A percentile compares a stretch with the other conserved stretches of the same genome.
phyloP scores from a whole-genome alignment of 441 rosid genomes.

The Bruguiera hainesii region DNA sequence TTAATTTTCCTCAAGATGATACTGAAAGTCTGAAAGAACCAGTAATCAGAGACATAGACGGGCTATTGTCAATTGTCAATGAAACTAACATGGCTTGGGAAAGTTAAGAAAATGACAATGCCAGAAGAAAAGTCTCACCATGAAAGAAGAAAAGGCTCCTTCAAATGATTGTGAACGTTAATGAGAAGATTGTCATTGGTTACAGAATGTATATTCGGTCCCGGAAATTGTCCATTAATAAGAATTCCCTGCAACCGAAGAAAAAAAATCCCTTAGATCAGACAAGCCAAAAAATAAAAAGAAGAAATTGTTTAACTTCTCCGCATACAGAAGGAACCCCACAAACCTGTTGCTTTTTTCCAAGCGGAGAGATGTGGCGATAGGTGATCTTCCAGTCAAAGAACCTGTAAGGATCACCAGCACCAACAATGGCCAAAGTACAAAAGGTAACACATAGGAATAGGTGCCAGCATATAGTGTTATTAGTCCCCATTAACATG shows the following conservation, averaged over 20 bases:
- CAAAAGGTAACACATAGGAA: neutral
- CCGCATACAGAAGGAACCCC: neutral
- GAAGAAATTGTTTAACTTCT: neutral
- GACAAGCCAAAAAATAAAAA: neutral
- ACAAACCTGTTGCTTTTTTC: slow-evolving; percentile 62
- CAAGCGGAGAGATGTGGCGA: slow-evolving; percentile 76
- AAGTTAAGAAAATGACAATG: too few species aligned
- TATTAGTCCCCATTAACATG: too few species aligned
- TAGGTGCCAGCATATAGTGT: neutral
- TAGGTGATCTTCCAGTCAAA: slow-evolving; percentile 79
- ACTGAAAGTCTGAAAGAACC: too few species aligned
- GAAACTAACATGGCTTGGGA: neutral
- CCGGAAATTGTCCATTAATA: slow-evolving; percentile 85
- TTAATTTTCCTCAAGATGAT: too few species aligned
- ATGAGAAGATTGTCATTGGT: slow-evolving; percentile 82
- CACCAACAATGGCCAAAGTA: neutral
- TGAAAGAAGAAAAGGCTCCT: slow-evolving; percentile 33
- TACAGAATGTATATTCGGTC: slow-evolving; percentile 75
- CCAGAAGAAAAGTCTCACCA: slow-evolving; percentile 23
- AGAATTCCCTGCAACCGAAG: slow-evolving; percentile 58
- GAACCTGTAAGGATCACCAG: slow-evolving; percentile 74
- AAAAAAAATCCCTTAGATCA: neutral
- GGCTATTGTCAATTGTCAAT: too few species aligned
- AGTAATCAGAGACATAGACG: too few species aligned
- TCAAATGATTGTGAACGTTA: slow-evolving; percentile 50